A percentile compares a stretch with the other conserved stretches of the same genome.
phyloP scores from a whole-genome alignment of 768 basidiomycete species.

The Omphalotus guepiniiformis region DNA sequence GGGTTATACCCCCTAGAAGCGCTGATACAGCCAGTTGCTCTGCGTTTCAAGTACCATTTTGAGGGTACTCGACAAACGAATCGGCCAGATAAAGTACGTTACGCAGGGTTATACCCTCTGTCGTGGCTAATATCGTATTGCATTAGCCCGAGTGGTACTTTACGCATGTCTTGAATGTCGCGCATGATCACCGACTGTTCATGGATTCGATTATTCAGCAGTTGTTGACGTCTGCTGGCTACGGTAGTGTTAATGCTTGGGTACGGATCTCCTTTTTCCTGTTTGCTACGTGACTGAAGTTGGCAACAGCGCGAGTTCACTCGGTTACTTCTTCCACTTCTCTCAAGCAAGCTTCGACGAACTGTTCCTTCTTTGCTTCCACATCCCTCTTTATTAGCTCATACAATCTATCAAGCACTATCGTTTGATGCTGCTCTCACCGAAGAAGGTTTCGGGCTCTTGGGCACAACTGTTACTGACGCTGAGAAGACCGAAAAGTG shows the following conservation, averaged over 20 bases:
- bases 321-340: conserved; percentile 68
- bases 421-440: conserved; percentile 77
- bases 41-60: conserved; percentile 95
- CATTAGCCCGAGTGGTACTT: conserved; percentile 95
- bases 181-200: conserved; percentile 80
- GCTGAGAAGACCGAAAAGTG: conserved; percentile 41
- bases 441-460: conserved; percentile 68
- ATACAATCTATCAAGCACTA: conserved; percentile 92
- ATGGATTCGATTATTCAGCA: conserved; percentile 73
- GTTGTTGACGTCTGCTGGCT: conserved; percentile 61
- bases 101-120: neutral
- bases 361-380: conserved; percentile 71
- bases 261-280: conserved; percentile 36
- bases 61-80: conserved; percentile 86
- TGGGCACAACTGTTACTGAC: conserved; percentile 42
- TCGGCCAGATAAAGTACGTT: conserved; percentile 78
- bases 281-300: conserved; percentile 1
- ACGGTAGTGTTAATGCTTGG: conserved; percentile 66
- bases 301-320: conserved; percentile 74
- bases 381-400: conserved; percentile 84
- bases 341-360: conserved; percentile 69
- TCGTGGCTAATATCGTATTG: neutral
- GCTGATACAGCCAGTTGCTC: conserved; percentile 74
- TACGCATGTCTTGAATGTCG: conserved; percentile 82
- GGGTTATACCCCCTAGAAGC: conserved; percentile 83